Percentiles rank a stretch among this genome's conserved stretches.
These are phyloP conservation scores for Haplosporangium gracile DNA, from an alignment of 192 early-diverging fungal genomes.

Conservation along the genomic window DNA sequence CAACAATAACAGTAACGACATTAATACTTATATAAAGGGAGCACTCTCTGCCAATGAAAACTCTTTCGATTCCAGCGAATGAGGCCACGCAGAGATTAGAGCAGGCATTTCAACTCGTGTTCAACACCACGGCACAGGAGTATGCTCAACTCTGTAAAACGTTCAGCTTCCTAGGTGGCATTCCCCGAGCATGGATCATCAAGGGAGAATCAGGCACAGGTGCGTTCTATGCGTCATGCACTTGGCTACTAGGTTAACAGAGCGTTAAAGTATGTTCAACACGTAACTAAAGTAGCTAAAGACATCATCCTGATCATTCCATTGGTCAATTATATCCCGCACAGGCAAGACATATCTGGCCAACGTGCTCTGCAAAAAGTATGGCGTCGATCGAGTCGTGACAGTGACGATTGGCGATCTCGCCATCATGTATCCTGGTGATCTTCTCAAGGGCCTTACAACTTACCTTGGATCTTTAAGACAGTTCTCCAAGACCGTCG, in stretches of 20 bases:
- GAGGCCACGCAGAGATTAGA: constrained; percentile 37
- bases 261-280: no score
- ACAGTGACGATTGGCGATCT: constrained; percentile 57
- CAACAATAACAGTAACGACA: background rate
- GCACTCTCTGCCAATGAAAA: constrained; percentile 7
- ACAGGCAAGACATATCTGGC: constrained; percentile 35
- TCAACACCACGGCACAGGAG: constrained; percentile 20
- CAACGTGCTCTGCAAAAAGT: constrained; percentile 24
- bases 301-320: background rate
- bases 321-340: background rate
- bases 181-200: constrained; percentile 44
- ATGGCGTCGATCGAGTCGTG: constrained; percentile 24
- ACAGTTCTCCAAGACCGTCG: constrained; percentile 12
- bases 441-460: constrained; percentile 52
- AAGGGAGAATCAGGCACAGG: constrained; percentile 51
- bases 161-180: constrained; percentile 31
- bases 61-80: constrained; percentile 25
- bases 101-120: constrained; percentile 47
- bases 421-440: constrained; percentile 55
- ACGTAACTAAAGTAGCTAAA: no score
- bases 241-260: no score
- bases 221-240: background rate
- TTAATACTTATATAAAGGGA: no score
- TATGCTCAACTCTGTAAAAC: constrained; percentile 20
- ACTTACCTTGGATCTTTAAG: constrained; percentile 30